Percentiles rank a stretch among this genome's conserved stretches.
These are phyloP conservation scores for Amanita muscaria DNA, from an alignment of 768 basidiomycete genomes.

Conservation along the genomic window DNA sequence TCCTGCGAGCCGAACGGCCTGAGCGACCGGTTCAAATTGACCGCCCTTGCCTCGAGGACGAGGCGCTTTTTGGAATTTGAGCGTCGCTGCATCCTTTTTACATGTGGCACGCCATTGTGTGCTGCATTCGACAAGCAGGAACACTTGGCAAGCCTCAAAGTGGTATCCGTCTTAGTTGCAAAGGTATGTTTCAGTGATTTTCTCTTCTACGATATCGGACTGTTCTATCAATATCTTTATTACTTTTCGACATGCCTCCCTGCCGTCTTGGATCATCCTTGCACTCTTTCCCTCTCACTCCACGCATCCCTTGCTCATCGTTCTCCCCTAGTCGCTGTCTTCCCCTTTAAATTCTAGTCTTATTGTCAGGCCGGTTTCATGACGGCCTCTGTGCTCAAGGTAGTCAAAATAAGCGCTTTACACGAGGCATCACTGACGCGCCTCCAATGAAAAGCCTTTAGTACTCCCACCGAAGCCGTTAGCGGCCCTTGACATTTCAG, in stretches of 20 bases:
- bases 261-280: neutral
- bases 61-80: neutral
- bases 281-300: neutral
- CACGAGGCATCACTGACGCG: conserved; percentile 35
- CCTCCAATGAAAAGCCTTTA: conserved; percentile 21
- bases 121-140: neutral
- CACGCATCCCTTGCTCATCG: neutral
- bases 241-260: neutral
- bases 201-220: neutral
- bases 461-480: conserved; percentile 29
- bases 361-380: conserved; percentile 21
- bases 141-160: neutral
- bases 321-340: neutral
- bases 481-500: conserved; percentile 22
- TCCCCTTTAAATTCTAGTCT: conserved; percentile 1
- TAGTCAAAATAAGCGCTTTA: conserved; percentile 34
- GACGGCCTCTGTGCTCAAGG: conserved; percentile 35
- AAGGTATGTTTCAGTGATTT: neutral
- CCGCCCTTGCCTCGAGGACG: neutral
- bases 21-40: neutral
- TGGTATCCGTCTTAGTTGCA: neutral
- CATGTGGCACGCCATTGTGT: neutral
- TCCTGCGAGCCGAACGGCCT: neutral
- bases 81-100: neutral
- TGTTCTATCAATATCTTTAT: conserved; percentile 6